Percentiles rank a stretch among this genome's conserved stretches.
phyloP scores from a whole-genome alignment of 108 stramenopile species.

The Cyclotella kingstonii region DNA sequence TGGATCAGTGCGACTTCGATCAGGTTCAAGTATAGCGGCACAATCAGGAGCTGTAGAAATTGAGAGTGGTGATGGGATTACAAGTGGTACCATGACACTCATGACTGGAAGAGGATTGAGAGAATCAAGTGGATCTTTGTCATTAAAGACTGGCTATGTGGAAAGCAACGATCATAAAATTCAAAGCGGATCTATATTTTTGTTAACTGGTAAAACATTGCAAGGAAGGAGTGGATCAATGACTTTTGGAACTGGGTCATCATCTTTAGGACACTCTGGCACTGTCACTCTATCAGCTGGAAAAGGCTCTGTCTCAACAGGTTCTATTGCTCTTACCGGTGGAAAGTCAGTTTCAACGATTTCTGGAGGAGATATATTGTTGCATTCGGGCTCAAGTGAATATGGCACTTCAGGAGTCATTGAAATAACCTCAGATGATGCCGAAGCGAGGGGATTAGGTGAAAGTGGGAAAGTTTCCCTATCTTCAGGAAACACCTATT shows the following conservation, averaged over 20 bases:
- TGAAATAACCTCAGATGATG: not conserved
- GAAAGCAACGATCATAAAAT: too few species aligned
- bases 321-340: not conserved
- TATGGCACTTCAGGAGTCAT: slow-evolving; percentile 7
- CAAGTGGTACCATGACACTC: too few species aligned
- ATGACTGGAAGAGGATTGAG: too few species aligned
- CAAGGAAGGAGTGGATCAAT: not conserved
- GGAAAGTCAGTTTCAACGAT: not conserved
- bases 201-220: slow-evolving; percentile 4
- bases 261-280: not conserved
- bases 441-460: not conserved
- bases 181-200: slow-evolving; percentile 9
- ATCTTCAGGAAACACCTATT: slow-evolving; percentile 1
- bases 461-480: slow-evolving; percentile 7
- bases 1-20: not conserved
- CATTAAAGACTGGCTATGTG: too few species aligned
- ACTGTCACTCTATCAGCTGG: not conserved
- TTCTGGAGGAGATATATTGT: not conserved
- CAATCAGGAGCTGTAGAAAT: slow-evolving; percentile 1
- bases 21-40: not conserved
- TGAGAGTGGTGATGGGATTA: too few species aligned
- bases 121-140: too few species aligned
- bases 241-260: not conserved
- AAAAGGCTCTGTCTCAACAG: not conserved
- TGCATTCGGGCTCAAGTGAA: slow-evolving; percentile 7